Evolutionary conservation across 1,139 yeast genomes (phyloP), one percentile per base, ranked within the genome.

Genomic region (Casaregolazyma lundiana): DNA sequence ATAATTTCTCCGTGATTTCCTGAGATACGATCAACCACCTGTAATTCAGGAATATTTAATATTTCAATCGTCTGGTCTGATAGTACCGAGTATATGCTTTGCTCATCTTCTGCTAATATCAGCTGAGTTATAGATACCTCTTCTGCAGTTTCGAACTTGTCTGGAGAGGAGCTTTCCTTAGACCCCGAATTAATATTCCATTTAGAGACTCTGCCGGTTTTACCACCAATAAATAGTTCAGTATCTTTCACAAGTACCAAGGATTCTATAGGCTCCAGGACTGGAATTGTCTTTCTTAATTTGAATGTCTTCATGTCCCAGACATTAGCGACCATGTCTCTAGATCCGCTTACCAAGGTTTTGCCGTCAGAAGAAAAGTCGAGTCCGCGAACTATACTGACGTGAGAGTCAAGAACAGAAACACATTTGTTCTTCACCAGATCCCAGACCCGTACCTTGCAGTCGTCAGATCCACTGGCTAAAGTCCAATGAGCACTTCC

Each of bases 1-100:
- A 97, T 95, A 58, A 92, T 82, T 30, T 94, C 94, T 51, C 97
- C 97, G 65, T 92, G 96, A 64, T 90, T 89, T 57, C 97, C 97
- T 1, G 96, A 95, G 54, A 89, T 73, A 40, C 80, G 72, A 46
- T 79, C 72, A 8, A 66, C 55, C 2, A 78, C 62, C 8, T 76
- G 72, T 7, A 85, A 65, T 15, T 61, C 64, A 15, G 57, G 62
- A n/a, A 62, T 56, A 5, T 63, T 61, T 15, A 61, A 77, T 57
- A 81, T 76, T 32, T 78, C 73, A 21, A 90, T 67, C 0, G 96
- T 84, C 66, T 92, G 97, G 66, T 92, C 98, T 38, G 96, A 84
- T 16, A 84, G 63, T 0, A 88, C 83, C 9, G 70, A 53, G 44
- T 68, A 66, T 35, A 76, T 52, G 5, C 19, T 5, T 11, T 19